These are phyloP conservation scores for Aspergillus sp. DNA, from an alignment of 2,329 filamentous ascomycete genomes.

Conservation along the genomic window DNA sequence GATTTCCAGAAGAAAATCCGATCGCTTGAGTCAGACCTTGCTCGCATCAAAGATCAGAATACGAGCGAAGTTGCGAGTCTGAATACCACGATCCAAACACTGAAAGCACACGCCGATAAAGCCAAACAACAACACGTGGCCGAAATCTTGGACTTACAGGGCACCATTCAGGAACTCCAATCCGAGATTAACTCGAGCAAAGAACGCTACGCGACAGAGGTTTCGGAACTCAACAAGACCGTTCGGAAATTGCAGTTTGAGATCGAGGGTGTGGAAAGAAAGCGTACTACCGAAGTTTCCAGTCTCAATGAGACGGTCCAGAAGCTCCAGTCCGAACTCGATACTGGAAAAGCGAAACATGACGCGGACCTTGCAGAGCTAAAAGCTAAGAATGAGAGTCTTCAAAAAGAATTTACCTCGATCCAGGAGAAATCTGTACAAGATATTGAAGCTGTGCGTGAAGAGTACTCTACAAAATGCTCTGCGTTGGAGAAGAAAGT, in stretches of 20 bases:
- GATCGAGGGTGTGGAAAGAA: conserved; percentile 30
- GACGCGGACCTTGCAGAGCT: conserved; percentile 62
- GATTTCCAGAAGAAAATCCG: conserved; percentile 61
- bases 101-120: conserved; percentile 52
- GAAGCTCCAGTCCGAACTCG: conserved; percentile 49
- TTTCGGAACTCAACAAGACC: conserved; percentile 55
- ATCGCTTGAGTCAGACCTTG: conserved; percentile 52
- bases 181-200: conserved; percentile 47
- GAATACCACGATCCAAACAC: conserved; percentile 54
- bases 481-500: conserved; percentile 51
- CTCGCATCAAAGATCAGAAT: conserved; percentile 48
- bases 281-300: conserved; percentile 56
- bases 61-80: conserved; percentile 60
- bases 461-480: conserved; percentile 48
- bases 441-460: conserved; percentile 57
- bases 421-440: conserved; percentile 47
- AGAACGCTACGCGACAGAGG: conserved; percentile 51
- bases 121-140: conserved; percentile 60
- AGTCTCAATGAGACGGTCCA: conserved; percentile 59
- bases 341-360: conserved; percentile 52
- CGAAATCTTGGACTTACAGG: conserved; percentile 59
- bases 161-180: conserved; percentile 60
- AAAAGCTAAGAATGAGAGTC: conserved; percentile 54
- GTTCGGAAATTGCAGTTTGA: conserved; percentile 55
- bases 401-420: conserved; percentile 46